Conservation (phyloP, 768 basidiomycete genomes). For the Leucosporidium yakuticum region DNA sequence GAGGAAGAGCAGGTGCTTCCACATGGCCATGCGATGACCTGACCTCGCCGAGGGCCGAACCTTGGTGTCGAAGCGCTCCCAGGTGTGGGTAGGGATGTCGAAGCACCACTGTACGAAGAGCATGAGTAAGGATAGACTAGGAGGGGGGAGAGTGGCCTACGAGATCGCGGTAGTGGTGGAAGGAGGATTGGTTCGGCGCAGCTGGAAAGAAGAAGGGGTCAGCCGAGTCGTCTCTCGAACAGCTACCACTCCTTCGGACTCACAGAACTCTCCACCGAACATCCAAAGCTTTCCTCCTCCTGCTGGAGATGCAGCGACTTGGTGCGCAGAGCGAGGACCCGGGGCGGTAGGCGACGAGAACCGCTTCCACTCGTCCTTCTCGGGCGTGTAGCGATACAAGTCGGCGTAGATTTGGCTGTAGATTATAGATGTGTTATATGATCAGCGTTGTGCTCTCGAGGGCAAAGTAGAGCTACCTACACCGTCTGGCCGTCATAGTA, state of each 20-base stretch:
- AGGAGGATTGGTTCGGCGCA: slow-evolving; percentile 36
- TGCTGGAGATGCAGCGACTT: slow-evolving; percentile 63
- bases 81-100: slow-evolving; percentile 66
- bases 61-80: slow-evolving; percentile 87
- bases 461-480: slow-evolving; percentile 45
- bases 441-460: neutral
- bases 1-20: slow-evolving; percentile 78
- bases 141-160: neutral
- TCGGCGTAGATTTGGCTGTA: slow-evolving; percentile 77
- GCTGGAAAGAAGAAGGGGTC: neutral
- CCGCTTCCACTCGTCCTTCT: slow-evolving; percentile 86
- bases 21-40: slow-evolving; percentile 84
- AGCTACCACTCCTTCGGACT: neutral
- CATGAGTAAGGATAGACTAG: neutral
- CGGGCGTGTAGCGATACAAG: slow-evolving; percentile 76
- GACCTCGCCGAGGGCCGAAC: slow-evolving; percentile 69
- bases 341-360: slow-evolving; percentile 79
- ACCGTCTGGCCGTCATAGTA: slow-evolving; percentile 79
- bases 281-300: slow-evolving; percentile 63
- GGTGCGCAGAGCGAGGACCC: slow-evolving; percentile 81
- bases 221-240: too few relatives aligned
- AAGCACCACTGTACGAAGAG: slow-evolving; percentile 53
- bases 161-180: slow-evolving; percentile 83
- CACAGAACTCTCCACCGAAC: slow-evolving; percentile 63
- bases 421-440: too few relatives aligned